Evolutionary conservation across 441 rosid genomes (phyloP), one percentile per base, ranked within the genome.

Genomic region (Adansonia madagascariensis): DNA sequence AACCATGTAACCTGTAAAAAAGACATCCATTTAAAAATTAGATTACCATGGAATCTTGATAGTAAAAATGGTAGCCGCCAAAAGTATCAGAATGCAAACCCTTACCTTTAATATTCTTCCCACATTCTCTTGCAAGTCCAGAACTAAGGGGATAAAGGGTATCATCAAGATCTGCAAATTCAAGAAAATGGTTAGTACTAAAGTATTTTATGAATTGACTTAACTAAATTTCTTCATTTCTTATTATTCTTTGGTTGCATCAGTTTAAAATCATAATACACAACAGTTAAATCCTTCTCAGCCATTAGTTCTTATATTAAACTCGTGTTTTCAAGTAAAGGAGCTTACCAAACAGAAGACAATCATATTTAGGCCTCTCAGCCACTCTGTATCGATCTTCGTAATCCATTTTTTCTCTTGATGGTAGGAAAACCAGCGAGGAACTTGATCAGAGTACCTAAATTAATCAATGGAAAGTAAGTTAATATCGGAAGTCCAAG

Each of bases 101-200:
- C 27, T 63, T 75, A 91, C 99, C 97, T 87, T 87, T 87, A 79
- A 97, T 97, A 73, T 93, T 97, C 76, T 88, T 78, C 59, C 96
- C 95, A 79, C 91, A 87, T 62, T 78, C 89, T 11, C 78, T 76
- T 6, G 98, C 89, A 77, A 97, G 59, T 62, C 98, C 98, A 65
- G 90, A 83, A 83, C 93, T 91, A 3, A 80, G 73, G 44, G 98
- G 98, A 72, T 97, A 97, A 65, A 94, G 95, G 62, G 99, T 96
- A 77, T 96, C 99, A 81, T 96, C 98, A 62, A 96, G 85, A 86
- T 94, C 99, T 94, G 88, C 64, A 85, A 81, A 46, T 71, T 46
- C 22, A 74, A 22, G 44, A 2, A 59, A 82, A 62, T 27, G 35
- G 35, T 27, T 27, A 27, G 35, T 27, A 27, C 35, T 27, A 27